A percentile compares a stretch with the other conserved stretches of the same genome.
Conservation (phyloP, 2,329 filamentous ascomycete species). For the Penicillium crustosum region DNA sequence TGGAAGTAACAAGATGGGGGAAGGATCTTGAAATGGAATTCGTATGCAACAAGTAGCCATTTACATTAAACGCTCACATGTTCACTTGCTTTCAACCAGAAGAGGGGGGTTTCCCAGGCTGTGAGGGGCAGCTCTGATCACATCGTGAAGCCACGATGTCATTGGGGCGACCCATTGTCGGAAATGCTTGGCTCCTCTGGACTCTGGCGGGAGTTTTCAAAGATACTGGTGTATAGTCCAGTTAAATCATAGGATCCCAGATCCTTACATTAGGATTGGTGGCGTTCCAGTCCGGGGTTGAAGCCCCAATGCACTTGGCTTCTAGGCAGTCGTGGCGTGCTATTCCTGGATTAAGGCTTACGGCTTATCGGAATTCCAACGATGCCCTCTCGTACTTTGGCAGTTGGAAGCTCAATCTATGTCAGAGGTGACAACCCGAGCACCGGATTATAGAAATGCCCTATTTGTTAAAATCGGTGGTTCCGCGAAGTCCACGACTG, state of each 20-base stretch:
- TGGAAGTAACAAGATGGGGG: not conserved
- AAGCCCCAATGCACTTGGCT: slow-evolving; percentile 5
- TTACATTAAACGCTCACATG: not conserved
- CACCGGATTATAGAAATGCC: not conserved
- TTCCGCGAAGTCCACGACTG: slow-evolving; percentile 16
- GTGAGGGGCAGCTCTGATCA: slow-evolving; percentile 15
- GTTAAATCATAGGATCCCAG: slow-evolving; percentile 10
- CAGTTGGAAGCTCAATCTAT: not conserved
- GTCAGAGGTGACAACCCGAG: not conserved
- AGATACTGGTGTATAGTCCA: slow-evolving; percentile 2
- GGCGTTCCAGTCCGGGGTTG: slow-evolving; percentile 3
- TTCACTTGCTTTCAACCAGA: not conserved
- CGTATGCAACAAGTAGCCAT: slow-evolving; percentile 4
- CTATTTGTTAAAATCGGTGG: not conserved
- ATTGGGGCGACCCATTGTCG: slow-evolving; percentile 15
- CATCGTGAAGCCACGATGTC: slow-evolving; percentile 8
- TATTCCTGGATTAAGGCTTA: slow-evolving; percentile 4
- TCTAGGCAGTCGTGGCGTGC: slow-evolving; percentile 6
- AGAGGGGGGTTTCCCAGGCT: slow-evolving; percentile 12
- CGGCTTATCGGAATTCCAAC: not conserved
- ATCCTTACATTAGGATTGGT: slow-evolving; percentile 15
- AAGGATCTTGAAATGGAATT: slow-evolving; percentile 4
- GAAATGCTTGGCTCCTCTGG: slow-evolving; percentile 19
- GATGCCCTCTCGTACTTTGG: slow-evolving; percentile 6
- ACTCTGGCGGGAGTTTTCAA: slow-evolving; percentile 5